Conservation (phyloP, 495 filamentous ascomycete species). For the Hypoxylon trugodes region DNA sequence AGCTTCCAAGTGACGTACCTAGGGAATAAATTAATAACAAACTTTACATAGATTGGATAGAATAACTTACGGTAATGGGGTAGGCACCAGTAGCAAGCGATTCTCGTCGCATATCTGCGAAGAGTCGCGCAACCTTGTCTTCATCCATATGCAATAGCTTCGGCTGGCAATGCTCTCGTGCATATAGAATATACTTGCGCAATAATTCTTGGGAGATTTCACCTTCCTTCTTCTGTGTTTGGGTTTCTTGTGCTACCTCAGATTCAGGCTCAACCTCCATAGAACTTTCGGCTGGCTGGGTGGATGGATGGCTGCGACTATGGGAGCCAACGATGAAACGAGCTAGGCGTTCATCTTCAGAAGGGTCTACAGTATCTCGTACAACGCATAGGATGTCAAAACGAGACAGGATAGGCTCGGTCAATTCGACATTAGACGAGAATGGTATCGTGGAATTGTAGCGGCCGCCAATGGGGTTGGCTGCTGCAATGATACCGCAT, state of each 20-base stretch:
- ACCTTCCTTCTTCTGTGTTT: constrained; percentile 68
- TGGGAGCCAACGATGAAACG: constrained; percentile 95
- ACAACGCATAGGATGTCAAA: constrained; percentile 99
- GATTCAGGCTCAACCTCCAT: constrained; percentile 69
- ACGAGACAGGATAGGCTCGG: constrained; percentile 96
- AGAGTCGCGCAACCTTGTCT: constrained; percentile 93
- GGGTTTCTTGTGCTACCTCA: constrained; percentile 53
- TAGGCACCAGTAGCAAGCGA: constrained; percentile 92
- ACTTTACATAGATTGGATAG: not conserved
- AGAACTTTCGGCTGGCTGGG: constrained; percentile 62
- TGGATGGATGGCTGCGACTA: constrained; percentile 84
- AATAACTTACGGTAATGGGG: constrained; percentile 86
- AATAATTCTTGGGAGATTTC: constrained; percentile 92
- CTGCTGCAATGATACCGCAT: constrained; percentile 95
- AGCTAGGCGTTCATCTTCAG: constrained; percentile 93
- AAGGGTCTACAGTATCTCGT: constrained; percentile 94
- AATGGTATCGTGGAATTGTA: constrained; percentile 98
- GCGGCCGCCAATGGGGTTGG: constrained; percentile 94
- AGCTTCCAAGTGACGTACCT: constrained; percentile 97
- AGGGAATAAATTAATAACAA: constrained; percentile 31
- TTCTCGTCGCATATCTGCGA: constrained; percentile 95
- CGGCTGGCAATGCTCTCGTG: constrained; percentile 86
- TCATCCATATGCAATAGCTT: constrained; percentile 98
- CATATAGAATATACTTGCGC: constrained; percentile 97
- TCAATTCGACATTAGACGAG: constrained; percentile 94